phyloP scores from a whole-genome alignment of 2,329 filamentous ascomycete species.

The Cladobotryum protrusum region DNA sequence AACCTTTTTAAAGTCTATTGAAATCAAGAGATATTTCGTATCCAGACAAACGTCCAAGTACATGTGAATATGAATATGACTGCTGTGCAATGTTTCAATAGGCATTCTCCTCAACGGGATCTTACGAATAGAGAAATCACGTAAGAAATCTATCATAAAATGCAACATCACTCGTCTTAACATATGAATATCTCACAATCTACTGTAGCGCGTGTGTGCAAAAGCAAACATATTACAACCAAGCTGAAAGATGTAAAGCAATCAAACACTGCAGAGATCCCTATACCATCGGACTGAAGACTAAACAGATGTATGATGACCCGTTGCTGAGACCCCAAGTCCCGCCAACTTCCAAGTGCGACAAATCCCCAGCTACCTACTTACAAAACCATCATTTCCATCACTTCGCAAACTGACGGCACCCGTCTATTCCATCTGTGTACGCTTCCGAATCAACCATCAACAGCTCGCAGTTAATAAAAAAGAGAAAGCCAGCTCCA shows the following conservation, averaged over 20 bases:
- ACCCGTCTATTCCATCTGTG: constrained; percentile 12
- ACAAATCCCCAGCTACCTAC: constrained; percentile 15
- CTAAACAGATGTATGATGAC: constrained; percentile 40
- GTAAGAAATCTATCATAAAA: too few species aligned
- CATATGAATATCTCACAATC: constrained; percentile 3
- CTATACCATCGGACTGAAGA: constrained; percentile 12
- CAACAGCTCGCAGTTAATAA: constrained; percentile 20
- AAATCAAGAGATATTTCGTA: too few species aligned
- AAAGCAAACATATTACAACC: constrained; percentile 10
- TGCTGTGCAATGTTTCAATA: too few species aligned
- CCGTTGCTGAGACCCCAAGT: constrained; percentile 35
- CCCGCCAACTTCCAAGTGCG: constrained; percentile 20
- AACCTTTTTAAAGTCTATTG: too few species aligned
- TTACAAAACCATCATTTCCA: constrained; percentile 3
- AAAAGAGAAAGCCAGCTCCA: constrained; percentile 19
- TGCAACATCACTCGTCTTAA: too few species aligned
- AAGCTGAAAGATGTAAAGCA: constrained; percentile 13
- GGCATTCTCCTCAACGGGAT: too few species aligned
- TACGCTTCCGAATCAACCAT: constrained; percentile 24
- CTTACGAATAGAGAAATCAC: too few species aligned
- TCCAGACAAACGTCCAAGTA: too few species aligned
- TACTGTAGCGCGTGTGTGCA: neutral
- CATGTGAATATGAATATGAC: too few species aligned
- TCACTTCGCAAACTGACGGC: constrained; percentile 13
- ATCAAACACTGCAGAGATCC: constrained; percentile 25